Percentiles rank a stretch among this genome's conserved stretches.
Conservation (phyloP, 1,284 basidiomycete species). For the Papiliotrema flavescens region DNA sequence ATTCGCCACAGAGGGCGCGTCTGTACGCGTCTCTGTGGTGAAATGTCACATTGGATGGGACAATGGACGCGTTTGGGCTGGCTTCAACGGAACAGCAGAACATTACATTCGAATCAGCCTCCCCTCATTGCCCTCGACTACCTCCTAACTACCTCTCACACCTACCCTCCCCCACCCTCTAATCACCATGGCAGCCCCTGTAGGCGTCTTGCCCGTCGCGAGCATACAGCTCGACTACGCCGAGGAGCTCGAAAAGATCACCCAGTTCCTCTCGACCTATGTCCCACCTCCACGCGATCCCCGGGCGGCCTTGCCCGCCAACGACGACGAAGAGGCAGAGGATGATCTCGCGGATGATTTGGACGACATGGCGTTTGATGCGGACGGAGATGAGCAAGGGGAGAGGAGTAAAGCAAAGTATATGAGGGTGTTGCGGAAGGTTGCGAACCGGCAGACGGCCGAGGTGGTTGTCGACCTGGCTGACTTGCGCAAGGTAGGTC, state of each 20-base stretch:
- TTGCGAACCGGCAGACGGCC: constrained; percentile 69
- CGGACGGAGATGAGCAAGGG: constrained; percentile 42
- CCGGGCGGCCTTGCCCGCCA: constrained; percentile 18
- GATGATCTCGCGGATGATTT: constrained; percentile 55
- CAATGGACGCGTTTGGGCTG: not conserved
- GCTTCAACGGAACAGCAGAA: not conserved
- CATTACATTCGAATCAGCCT: not conserved
- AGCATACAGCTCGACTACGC: constrained; percentile 46
- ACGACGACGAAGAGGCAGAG: constrained; percentile 46
- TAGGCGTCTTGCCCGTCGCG: constrained; percentile 46
- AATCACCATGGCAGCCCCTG: constrained; percentile 17
- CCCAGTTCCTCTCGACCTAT: constrained; percentile 41
- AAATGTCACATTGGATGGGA: not conserved
- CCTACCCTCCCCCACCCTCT: not conserved
- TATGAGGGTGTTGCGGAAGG: constrained; percentile 82
- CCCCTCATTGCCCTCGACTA: not conserved
- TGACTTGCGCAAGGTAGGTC: constrained; percentile 44
- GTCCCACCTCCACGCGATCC: constrained; percentile 26
- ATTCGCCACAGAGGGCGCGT: too few relatives aligned
- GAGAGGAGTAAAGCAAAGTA: constrained; percentile 65
- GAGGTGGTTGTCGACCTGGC: constrained; percentile 49
- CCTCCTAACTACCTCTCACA: not conserved
- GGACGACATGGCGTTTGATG: constrained; percentile 49
- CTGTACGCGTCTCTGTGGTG: not conserved
- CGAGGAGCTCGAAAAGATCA: constrained; percentile 41